Evolutionary conservation across 176 grass and related monocot species (phyloP), one percentile per base, ranked within the genome.

Genomic region (Oryza rufipogon): DNA sequence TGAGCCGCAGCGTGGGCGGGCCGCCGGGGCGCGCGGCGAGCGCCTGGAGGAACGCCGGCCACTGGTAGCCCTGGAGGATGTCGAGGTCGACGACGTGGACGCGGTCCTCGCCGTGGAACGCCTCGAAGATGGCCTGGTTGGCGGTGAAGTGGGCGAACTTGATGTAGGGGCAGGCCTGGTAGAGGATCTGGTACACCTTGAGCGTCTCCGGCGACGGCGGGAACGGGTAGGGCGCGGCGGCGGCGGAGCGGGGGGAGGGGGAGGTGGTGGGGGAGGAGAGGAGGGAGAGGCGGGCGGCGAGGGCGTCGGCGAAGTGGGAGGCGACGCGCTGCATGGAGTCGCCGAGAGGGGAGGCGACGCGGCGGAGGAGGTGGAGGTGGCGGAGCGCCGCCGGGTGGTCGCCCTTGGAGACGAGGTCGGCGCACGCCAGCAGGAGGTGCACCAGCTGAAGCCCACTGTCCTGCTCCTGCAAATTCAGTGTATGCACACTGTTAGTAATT

Each of bases 121-220:
- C 95, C 83, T 97, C 95, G 47, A 97, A 79, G 30, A 97, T 97
- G 16, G 95, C 95, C 83, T 95, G 95, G 83, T 97, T 97, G 0
- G 95, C 95, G 0, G 92, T 97, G 84, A 97, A 97, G 85, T 97
- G 95, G 0, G 95, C 92, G 34, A 97, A 97, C 75, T 97, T 97
- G 71, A 97, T 20, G 85, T 97, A 97, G 4, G 95, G 95, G 85
- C 95, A 97, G 1, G 91, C 91, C 80, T 97, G 92, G 87, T 97
- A 97, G 25, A 93, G 92, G 78, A 95, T 94, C 81, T 93, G 92
- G 81, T 95, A 91, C 11, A 97, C 41, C 26, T 95, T 89, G 8
- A 93, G 87, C 5, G 86, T 82, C 0, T 91, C 88, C 6, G 95
- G 78, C 16, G 84, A 84, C 1, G 80, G 84, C 5, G 88, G 84